Conservation (phyloP, 148 eudicot genomes). For the Fagopyrum esculentum region DNA sequence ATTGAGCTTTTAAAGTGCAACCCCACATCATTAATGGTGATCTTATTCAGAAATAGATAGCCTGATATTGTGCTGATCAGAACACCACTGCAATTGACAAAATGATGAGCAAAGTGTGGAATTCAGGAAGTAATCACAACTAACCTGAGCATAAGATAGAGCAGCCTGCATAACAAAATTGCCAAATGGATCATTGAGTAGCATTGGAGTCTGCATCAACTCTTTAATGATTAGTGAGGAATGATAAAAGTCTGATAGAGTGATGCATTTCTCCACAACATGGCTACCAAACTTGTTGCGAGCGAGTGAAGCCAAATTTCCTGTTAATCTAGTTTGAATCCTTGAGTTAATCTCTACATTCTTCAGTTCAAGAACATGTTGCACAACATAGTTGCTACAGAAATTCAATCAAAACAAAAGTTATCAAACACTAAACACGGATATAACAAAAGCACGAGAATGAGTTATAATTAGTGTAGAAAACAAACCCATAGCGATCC, state of each 20-base stretch:
- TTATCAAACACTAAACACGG: neutral
- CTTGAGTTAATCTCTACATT: conserved; percentile 21
- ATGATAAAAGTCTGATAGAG: conserved; percentile 21
- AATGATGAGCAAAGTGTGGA: neutral
- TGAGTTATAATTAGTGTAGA: conserved; percentile 10
- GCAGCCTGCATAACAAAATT: conserved; percentile 53
- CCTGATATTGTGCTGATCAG: neutral
- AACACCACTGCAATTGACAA: neutral
- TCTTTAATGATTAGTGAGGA: conserved; percentile 28
- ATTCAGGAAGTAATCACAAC: neutral
- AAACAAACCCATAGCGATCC: conserved; percentile 44
- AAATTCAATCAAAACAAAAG: neutral
- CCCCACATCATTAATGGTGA: too few species aligned
- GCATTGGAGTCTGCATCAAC: conserved; percentile 26
- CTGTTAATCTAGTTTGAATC: conserved; percentile 28
- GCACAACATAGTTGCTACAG: conserved; percentile 55
- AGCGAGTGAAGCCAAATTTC: conserved; percentile 28
- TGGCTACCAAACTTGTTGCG: conserved; percentile 50
- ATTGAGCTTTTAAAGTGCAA: too few species aligned
- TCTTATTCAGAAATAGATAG: neutral
- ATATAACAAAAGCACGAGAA: neutral
- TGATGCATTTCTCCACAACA: conserved; percentile 45
- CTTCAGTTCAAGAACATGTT: conserved; percentile 29
- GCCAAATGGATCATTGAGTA: conserved; percentile 43
- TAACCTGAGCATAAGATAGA: conserved; percentile 10